These are phyloP conservation scores for Achlya hypogyna DNA, from an alignment of 352 stramenopile species.

Conservation along the genomic window DNA sequence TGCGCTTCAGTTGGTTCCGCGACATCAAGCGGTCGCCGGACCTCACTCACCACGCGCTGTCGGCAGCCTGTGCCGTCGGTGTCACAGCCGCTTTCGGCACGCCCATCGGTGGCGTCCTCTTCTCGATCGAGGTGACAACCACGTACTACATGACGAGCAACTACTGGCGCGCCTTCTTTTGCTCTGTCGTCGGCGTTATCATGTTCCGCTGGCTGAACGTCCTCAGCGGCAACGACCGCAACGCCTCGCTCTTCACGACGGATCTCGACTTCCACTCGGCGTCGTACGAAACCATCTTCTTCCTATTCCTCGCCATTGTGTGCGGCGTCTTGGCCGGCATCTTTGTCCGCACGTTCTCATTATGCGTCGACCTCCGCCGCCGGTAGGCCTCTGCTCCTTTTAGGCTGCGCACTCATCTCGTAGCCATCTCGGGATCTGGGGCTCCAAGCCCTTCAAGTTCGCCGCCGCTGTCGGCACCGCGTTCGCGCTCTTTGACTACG, in stretches of 20 bases:
- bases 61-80: constrained; percentile 58
- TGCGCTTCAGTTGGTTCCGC: constrained; percentile 44
- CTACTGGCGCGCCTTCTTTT: constrained; percentile 87
- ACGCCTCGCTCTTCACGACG: constrained; percentile 71
- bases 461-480: constrained; percentile 51
- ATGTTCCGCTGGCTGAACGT: constrained; percentile 73
- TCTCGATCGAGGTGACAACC: constrained; percentile 77
- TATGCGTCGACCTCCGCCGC: constrained; percentile 36
- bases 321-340: constrained; percentile 75
- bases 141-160: constrained; percentile 84
- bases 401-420: constrained; percentile 3
- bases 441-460: constrained; percentile 50
- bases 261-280: constrained; percentile 59
- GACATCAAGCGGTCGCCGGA: constrained; percentile 51
- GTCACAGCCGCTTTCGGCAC: constrained; percentile 70
- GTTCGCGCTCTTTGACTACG: constrained; percentile 62
- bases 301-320: constrained; percentile 66
- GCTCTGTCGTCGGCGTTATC: constrained; percentile 75
- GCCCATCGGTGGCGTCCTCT: constrained; percentile 66
- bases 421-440: constrained; percentile 24
- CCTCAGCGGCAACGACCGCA: constrained; percentile 33
- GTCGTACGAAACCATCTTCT: constrained; percentile 62
- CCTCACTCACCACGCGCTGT: constrained; percentile 57
- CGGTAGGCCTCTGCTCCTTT: constrained; percentile 20
- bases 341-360: constrained; percentile 63